These are phyloP conservation scores for Monosporascus sp. DNA, from an alignment of 2,329 filamentous ascomycete species.

Conservation along the genomic window DNA sequence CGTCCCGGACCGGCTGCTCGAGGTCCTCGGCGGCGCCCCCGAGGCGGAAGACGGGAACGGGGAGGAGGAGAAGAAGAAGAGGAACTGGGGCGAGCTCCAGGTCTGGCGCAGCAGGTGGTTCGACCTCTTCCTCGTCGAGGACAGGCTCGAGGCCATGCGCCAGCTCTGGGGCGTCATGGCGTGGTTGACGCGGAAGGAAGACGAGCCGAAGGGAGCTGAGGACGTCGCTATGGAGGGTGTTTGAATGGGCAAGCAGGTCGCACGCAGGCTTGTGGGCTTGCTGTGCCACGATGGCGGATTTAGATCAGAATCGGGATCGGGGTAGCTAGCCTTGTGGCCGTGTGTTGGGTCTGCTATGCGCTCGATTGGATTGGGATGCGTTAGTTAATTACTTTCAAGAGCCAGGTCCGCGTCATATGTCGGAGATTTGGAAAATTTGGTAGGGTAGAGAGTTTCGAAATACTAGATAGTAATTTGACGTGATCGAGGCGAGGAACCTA, in stretches of 20 bases:
- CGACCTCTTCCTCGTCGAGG: conserved; percentile 51
- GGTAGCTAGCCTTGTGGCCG: no score
- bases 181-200: conserved; percentile 51
- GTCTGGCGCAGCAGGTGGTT: conserved; percentile 58
- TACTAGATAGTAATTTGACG: no score
- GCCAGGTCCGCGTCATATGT: no score
- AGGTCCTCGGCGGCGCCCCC: conserved; percentile 44
- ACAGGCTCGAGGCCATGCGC: conserved; percentile 53
- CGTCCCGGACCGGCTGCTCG: conserved; percentile 50
- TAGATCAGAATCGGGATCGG: no score
- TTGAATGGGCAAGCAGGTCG: background rate
- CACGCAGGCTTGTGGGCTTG: no score
- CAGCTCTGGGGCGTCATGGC: conserved; percentile 56
- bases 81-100: conserved; percentile 48
- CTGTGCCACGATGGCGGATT: no score
- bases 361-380: no score
- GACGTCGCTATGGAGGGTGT: conserved; percentile 16
- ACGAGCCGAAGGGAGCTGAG: conserved; percentile 12
- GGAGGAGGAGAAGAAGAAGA: conserved; percentile 15
- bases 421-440: no score
- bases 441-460: no score
- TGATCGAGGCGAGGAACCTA: no score
- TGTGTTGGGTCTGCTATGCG: no score
- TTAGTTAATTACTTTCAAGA: no score
- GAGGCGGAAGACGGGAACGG: conserved; percentile 25